Evolutionary conservation across 139 green algal species (phyloP), one percentile per base, ranked within the genome.

Genomic region (Micractinium conductrix): DNA sequence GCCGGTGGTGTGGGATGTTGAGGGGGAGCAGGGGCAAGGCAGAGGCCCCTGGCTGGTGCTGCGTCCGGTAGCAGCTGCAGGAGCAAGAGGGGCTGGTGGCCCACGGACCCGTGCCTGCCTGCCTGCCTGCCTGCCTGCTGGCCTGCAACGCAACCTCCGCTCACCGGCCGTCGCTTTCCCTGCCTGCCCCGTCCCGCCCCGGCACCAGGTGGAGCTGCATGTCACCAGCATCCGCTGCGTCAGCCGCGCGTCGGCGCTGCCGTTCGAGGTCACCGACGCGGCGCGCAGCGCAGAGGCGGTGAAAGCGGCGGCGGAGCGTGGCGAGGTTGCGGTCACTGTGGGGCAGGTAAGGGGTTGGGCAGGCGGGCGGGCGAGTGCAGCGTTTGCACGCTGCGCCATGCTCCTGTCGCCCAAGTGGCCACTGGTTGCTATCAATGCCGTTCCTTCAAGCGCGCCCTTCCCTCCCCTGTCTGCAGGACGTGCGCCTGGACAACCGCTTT

Each of bases 211-310:
- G 37, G 96, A 99, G 93, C 86, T 99, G 26, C 74, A 95, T 28
- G 93, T 96, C 55, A 90, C 67, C 0, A 74, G 81, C 73, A 84
- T 97, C 33, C 81, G 87, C 35, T 89, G 83, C 58, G 88, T 98
- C 43, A 93, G 87, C 84, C 89, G 94, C 14, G 91, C 96, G 4
- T 91, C 88, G 19, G 40, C 87, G 24, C 92, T 98, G 81, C 95
- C 96, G 21, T 98, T 98, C 87, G 95, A 98, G 82, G 58, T 98
- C 19, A 85, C 85, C 24, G 95, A 98, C 79, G 96, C 95, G 2
- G 74, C 62, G 1, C 86, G 84, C 72, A 76, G 81, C 53, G 89
- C 88, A 10, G 90, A 95, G 87, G 92, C 73, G 14, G 70, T 89
- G 4, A 38, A 78, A 28, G 68, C 85, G 43, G 88, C 71, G 60